phyloP scores from a whole-genome alignment of 495 filamentous ascomycete species.

The Barbatosphaeria neglecta region DNA sequence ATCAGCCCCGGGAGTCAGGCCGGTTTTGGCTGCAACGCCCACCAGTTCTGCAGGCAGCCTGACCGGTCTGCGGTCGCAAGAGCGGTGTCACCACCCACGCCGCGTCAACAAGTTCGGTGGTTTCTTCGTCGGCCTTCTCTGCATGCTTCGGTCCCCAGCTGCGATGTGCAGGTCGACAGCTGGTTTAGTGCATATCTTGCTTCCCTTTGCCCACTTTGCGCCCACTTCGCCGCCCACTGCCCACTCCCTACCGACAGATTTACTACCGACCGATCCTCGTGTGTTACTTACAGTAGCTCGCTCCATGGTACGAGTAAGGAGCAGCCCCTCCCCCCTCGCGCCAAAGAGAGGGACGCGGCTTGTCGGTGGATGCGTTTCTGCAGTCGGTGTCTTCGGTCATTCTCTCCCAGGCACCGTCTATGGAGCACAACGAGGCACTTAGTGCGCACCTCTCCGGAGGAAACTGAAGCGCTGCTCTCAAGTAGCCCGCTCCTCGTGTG shows the following conservation, averaged over 20 bases:
- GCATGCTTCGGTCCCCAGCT: not conserved
- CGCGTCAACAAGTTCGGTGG: not conserved
- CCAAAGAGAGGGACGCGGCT: not conserved
- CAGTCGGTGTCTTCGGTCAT: not conserved
- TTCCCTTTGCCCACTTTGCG: too few relatives aligned
- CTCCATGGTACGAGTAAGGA: not conserved
- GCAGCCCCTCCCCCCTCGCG: not conserved
- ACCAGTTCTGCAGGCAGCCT: too few relatives aligned
- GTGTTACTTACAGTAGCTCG: not conserved
- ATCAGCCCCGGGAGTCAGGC: too few relatives aligned
- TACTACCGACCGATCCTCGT: too few relatives aligned
- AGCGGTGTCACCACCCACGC: too few relatives aligned
- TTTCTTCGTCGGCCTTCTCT: not conserved
- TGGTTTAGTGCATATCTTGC: too few relatives aligned
- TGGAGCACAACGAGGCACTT: not conserved
- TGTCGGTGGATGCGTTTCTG: not conserved
- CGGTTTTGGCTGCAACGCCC: too few relatives aligned
- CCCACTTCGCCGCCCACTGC: too few relatives aligned
- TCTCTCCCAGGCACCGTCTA: not conserved
- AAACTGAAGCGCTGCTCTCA: too few relatives aligned
- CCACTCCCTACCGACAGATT: too few relatives aligned
- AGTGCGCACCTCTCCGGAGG: not conserved
- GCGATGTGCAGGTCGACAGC: too few relatives aligned
- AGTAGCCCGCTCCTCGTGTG: not conserved
- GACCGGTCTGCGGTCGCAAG: too few relatives aligned